Conservation (phyloP, 176 grass and related monocot genomes). For the Carex parvula region DNA sequence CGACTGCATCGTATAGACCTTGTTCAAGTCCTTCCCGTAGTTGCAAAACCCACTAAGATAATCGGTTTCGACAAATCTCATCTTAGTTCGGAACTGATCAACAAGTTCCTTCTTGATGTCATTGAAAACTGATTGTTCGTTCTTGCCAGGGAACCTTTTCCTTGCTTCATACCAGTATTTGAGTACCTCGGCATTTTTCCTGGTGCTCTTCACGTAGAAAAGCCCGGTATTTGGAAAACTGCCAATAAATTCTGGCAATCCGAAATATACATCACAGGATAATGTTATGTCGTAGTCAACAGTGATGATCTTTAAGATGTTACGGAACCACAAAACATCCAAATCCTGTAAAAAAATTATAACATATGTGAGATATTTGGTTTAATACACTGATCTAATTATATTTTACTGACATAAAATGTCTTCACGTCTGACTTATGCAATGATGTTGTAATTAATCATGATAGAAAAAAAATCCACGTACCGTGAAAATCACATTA, state of each 20-base stretch:
- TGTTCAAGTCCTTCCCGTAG: conserved; percentile 35
- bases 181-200: conserved; percentile 24
- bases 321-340: conserved; percentile 51
- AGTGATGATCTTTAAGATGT: conserved; percentile 28
- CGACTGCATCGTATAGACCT: conserved; percentile 37
- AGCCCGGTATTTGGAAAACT: conserved; percentile 50
- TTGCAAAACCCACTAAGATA: conserved; percentile 46
- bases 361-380: not conserved
- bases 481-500: conserved; percentile 27
- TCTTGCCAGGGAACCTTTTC: not conserved
- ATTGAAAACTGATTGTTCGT: conserved; percentile 43
- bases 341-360: conserved; percentile 32
- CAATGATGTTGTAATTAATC: not conserved
- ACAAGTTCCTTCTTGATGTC: conserved; percentile 28
- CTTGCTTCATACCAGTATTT: conserved; percentile 32
- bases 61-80: conserved; percentile 39
- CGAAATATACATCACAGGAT: conserved; percentile 23
- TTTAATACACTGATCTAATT: not conserved
- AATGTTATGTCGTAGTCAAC: conserved; percentile 34
- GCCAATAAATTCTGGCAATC: conserved; percentile 20
- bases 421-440: not conserved
- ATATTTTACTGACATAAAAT: not conserved
- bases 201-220: conserved; percentile 31
- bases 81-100: not conserved
- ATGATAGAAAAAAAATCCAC: not conserved